Evolutionary conservation across 192 early-diverging fungal genomes (phyloP), one percentile per base, ranked within the genome.

Genomic region (Allomyces macrogynus): DNA sequence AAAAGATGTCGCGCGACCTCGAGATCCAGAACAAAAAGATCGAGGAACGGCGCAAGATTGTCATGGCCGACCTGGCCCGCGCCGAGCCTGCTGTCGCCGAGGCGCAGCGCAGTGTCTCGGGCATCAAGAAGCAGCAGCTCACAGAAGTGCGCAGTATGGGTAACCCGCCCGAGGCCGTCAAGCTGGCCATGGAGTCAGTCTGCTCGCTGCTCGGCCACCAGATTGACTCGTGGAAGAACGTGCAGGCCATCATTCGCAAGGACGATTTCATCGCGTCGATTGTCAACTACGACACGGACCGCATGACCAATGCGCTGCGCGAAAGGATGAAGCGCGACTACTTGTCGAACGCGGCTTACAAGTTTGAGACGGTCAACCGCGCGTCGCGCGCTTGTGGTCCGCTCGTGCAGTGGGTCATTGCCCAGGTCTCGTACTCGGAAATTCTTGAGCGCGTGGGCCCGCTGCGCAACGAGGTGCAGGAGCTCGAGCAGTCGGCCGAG

Each of bases 341-440:
- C 73, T 70, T 99, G 43, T 79, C 70, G 67, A 85, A 93, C 61
- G 87, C 94, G 57, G 81, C 80, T 67, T 99, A 84, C 70, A 92
- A 90, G 73, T 97, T 90, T 72, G 97, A 99, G 68, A 75, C 76
- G 3, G 92, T 99, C n/a, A 96, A 92, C 73, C 87, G 89, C 64
- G 97, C 97, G 20, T 88, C 85, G 71, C 95, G 91, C 73, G 97
- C 97, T 4, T 99, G 97, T 75, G 97, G 97, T 10, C 97, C 97
- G 24, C 75, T 99, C 40, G 91, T 92, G 24, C 86, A 94, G 74
- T 99, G 97, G 97, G 97, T 91, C 0, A 84, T 88, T 66, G 97
- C 97, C 26, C 97, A 98, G 77, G 92, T 97, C 16, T 84, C 81
- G 61, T 99, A 84, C 67, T 81, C 89, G 16, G 85, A 88, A 63